Conservation (phyloP, 1,284 basidiomycete species). For the Ustilago lituana region DNA sequence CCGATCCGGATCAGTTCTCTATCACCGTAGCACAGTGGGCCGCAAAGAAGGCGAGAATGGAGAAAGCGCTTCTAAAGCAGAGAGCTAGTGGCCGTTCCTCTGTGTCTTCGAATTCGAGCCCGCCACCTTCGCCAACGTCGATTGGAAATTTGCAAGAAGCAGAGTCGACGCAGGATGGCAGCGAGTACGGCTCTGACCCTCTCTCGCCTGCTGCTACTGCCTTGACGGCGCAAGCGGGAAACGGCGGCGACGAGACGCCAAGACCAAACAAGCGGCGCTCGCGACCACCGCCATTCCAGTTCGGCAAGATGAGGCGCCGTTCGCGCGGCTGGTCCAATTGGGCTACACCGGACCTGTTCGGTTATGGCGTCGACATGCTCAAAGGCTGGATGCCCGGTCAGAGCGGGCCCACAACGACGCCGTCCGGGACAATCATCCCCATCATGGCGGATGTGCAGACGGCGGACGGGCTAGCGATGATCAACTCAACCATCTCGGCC, state of each 20-base stretch:
- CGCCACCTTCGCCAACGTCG: conserved; percentile 26
- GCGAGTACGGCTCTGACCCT: conserved; percentile 7
- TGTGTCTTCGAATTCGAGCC: conserved; percentile 14
- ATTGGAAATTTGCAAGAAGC: conserved; percentile 9
- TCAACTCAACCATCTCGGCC: conserved; percentile 50
- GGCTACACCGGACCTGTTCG: conserved; percentile 48
- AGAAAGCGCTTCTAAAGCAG: conserved; percentile 32
- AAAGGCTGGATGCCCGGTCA: conserved; percentile 54
- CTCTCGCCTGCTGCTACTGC: conserved; percentile 3
- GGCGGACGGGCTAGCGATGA: conserved; percentile 40
- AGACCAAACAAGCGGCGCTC: conserved; percentile 15
- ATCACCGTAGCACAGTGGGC: conserved; percentile 51
- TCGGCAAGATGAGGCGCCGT: conserved; percentile 11
- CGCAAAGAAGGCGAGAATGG: conserved; percentile 44
- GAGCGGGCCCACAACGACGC: conserved; percentile 13
- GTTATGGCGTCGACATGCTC: conserved; percentile 52
- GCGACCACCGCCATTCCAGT: conserved; percentile 21
- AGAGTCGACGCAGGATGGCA: conserved; percentile 11
- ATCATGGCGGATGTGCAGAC: conserved; percentile 51
- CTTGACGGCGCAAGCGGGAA: neutral
- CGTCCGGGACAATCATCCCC: conserved; percentile 48
- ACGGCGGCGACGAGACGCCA: conserved; percentile 30
- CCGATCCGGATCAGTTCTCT: conserved; percentile 42
- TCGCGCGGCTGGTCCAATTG: conserved; percentile 51
- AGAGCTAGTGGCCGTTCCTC: neutral